phyloP scores from a whole-genome alignment of 164 flowering plant species.

The Vitis rotundifolia region DNA sequence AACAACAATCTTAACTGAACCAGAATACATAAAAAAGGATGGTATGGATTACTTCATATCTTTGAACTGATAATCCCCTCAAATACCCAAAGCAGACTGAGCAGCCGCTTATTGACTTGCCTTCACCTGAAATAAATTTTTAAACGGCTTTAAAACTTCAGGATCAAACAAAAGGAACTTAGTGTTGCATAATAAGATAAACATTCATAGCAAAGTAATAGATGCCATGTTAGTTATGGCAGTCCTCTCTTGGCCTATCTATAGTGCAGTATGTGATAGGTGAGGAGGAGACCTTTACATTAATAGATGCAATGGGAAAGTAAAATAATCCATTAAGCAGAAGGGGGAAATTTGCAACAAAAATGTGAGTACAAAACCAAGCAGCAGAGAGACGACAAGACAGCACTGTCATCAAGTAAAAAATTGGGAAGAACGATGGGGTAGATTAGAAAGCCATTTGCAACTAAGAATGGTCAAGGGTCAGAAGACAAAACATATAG shows the following conservation, averaged over 20 bases:
- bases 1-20: not conserved
- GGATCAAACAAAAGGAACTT: not conserved
- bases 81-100: conserved; percentile 3
- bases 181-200: not conserved
- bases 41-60: conserved; percentile 26
- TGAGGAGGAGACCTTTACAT: not conserved
- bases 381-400: no score
- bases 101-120: not conserved
- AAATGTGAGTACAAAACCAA: no score
- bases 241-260: not conserved
- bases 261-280: not conserved
- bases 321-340: no score
- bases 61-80: conserved; percentile 2
- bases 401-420: no score
- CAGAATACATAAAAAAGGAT: not conserved
- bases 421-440: no score
- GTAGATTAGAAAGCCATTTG: no score
- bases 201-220: not conserved
- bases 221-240: not conserved
- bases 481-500: no score
- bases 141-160: not conserved
- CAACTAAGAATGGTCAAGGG: no score
- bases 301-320: no score
- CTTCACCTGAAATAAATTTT: not conserved
- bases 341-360: no score